Conservation (phyloP, 129 eudicot species). For the Arctium lappa region DNA sequence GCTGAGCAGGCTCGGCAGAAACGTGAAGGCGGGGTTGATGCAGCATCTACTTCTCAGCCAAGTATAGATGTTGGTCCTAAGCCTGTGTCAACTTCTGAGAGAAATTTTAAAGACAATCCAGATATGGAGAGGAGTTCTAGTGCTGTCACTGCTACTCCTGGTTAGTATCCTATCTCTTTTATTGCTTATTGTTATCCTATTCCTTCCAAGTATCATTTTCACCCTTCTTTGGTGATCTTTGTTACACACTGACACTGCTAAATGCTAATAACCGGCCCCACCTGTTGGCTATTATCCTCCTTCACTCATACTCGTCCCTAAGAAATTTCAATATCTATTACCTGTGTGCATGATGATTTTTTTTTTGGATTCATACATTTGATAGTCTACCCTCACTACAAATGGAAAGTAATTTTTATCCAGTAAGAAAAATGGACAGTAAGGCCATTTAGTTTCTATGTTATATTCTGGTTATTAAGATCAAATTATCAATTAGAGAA, state of each 20-base stretch:
- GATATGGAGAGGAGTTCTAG: conserved; percentile 45
- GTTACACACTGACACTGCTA: neutral
- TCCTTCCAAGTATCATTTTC: neutral
- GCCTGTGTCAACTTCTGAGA: conserved; percentile 37
- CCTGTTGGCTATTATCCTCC: too few relatives aligned
- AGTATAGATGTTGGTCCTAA: conserved; percentile 40
- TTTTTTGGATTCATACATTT: too few relatives aligned
- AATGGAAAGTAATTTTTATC: too few relatives aligned
- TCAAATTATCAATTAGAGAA: too few relatives aligned
- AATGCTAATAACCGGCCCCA: neutral
- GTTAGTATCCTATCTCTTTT: conserved; percentile 30
- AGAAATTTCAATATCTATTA: too few relatives aligned
- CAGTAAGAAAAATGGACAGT: too few relatives aligned
- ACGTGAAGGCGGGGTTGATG: conserved; percentile 57
- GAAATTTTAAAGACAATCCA: conserved; percentile 35
- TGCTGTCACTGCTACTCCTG: conserved; percentile 32
- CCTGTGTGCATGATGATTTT: too few relatives aligned
- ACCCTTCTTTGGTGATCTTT: neutral
- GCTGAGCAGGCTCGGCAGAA: conserved; percentile 70
- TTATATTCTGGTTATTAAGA: too few relatives aligned
- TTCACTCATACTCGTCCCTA: too few relatives aligned
- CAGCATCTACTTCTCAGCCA: conserved; percentile 51
- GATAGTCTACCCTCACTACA: too few relatives aligned
- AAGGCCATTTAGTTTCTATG: too few relatives aligned
- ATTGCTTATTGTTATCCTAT: neutral